Conservation (phyloP, 306 rosid species). For the Purshia tridentata region DNA sequence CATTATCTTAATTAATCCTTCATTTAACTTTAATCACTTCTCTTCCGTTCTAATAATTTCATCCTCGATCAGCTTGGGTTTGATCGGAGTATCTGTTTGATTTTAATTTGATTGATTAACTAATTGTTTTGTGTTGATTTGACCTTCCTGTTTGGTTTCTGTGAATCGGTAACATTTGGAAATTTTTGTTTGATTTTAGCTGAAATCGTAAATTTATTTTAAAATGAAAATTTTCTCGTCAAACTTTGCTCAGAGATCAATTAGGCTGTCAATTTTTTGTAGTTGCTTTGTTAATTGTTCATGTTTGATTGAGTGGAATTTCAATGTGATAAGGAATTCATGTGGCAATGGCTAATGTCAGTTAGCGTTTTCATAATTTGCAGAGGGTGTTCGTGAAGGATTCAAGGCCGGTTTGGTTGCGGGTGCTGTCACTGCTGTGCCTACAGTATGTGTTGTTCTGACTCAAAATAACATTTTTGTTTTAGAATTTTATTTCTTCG, state of each 20-base stretch:
- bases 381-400: conserved; percentile 87
- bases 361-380: conserved; percentile 31
- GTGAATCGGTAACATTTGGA: no score
- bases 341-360: not conserved
- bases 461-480: not conserved
- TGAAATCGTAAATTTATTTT: no score
- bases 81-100: not conserved
- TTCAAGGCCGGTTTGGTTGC: conserved; percentile 65
- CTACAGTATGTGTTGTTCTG: conserved; percentile 56
- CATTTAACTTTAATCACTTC: conserved; percentile 8
- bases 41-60: no score
- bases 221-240: no score
- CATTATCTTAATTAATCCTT: not conserved
- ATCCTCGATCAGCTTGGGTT: not conserved
- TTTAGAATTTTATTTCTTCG: not conserved
- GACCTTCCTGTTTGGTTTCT: no score
- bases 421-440: conserved; percentile 57
- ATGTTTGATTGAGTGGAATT: not conserved
- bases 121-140: no score
- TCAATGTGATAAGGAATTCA: not conserved
- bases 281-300: no score
- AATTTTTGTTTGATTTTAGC: not conserved
- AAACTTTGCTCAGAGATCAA: no score
- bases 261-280: not conserved
- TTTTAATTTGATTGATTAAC: not conserved